phyloP scores from a whole-genome alignment of 768 basidiomycete species.

The Lentinula boryana region DNA sequence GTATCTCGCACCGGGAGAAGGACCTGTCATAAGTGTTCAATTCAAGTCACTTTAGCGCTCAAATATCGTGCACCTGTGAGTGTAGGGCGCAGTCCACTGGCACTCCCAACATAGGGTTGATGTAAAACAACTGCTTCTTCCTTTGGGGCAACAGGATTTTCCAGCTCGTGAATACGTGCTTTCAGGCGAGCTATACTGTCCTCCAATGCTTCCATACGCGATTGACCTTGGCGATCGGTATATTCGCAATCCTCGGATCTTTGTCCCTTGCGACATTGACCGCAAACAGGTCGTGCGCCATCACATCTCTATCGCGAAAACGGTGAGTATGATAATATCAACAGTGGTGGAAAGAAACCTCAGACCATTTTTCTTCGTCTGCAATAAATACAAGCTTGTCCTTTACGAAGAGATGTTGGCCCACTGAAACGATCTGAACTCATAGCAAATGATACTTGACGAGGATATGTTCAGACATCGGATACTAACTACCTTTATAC shows the following conservation, averaged over 20 bases:
- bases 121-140: slow-evolving; percentile 24
- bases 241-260: slow-evolving; percentile 59
- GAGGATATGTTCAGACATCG: background rate
- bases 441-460: background rate
- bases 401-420: slow-evolving; percentile 5
- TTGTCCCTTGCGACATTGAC: slow-evolving; percentile 40
- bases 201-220: slow-evolving; percentile 44
- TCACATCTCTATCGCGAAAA: slow-evolving; percentile 19
- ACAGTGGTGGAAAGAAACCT: background rate
- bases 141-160: slow-evolving; percentile 24
- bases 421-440: background rate
- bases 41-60: background rate
- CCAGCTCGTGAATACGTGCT: slow-evolving; percentile 40
- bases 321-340: background rate
- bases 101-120: slow-evolving; percentile 25
- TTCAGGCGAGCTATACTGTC: slow-evolving; percentile 43
- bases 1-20: background rate
- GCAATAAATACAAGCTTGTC: slow-evolving; percentile 12
- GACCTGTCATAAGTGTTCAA: background rate
- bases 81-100: background rate
- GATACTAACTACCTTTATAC: background rate
- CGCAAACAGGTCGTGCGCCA: slow-evolving; percentile 45
- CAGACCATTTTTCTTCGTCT: slow-evolving; percentile 10
- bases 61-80: background rate
- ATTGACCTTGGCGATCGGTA: slow-evolving; percentile 36